Conservation (phyloP, 2,329 filamentous ascomycete species). For the Cladosporium sp. region DNA sequence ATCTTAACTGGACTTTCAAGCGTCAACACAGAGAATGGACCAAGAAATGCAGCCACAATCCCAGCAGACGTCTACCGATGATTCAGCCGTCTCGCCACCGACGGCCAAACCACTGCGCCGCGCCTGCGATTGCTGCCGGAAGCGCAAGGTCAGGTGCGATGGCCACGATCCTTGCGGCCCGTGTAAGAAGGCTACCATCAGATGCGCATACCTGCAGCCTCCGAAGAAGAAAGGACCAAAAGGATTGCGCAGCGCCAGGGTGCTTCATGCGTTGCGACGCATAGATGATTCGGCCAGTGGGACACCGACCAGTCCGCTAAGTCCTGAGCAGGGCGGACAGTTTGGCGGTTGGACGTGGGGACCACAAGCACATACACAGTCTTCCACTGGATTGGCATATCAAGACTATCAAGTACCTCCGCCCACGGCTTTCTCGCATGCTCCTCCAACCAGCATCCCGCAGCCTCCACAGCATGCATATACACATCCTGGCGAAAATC, state of each 20-base stretch:
- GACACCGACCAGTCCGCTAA: constrained; percentile 22
- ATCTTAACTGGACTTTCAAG: not conserved
- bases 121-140: constrained; percentile 35
- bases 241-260: constrained; percentile 31
- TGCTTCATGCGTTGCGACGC: constrained; percentile 30
- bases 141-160: constrained; percentile 34
- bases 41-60: constrained; percentile 6
- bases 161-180: constrained; percentile 31
- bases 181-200: constrained; percentile 32
- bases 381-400: constrained; percentile 1
- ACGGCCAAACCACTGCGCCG: constrained; percentile 24
- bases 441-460: constrained; percentile 18
- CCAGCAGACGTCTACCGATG: constrained; percentile 14
- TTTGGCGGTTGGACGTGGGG: constrained; percentile 30
- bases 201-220: constrained; percentile 33
- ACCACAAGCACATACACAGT: not conserved
- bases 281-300: constrained; percentile 29
- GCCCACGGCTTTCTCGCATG: constrained; percentile 12
- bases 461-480: constrained; percentile 21
- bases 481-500: not conserved
- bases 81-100: constrained; percentile 16
- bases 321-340: constrained; percentile 20
- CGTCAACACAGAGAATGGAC: not conserved
- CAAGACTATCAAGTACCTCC: constrained; percentile 9
- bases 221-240: constrained; percentile 36